phyloP scores from a whole-genome alignment of 257 asterid species.

The Lavandula angustifolia region DNA sequence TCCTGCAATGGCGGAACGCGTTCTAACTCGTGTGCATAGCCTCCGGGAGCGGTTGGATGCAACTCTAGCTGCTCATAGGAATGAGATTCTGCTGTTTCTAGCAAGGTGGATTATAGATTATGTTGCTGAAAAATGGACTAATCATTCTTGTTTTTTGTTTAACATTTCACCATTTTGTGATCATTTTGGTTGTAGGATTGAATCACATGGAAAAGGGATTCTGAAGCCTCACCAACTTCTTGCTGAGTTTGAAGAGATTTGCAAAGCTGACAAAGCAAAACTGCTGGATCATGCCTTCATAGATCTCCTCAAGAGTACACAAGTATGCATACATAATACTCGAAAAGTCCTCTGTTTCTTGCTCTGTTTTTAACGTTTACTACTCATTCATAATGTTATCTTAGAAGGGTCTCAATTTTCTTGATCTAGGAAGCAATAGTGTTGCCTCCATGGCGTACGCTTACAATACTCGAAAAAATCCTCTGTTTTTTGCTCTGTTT shows the following conservation, averaged over 20 bases:
- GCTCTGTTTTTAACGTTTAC: not conserved
- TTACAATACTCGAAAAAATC: too few relatives aligned
- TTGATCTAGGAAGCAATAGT: conserved; percentile 75
- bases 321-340: conserved; percentile 37
- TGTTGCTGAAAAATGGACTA: not conserved
- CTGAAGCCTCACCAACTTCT: conserved; percentile 81
- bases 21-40: conserved; percentile 85
- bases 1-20: conserved; percentile 73
- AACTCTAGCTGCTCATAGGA: conserved; percentile 79
- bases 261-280: conserved; percentile 49
- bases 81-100: conserved; percentile 64
- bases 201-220: conserved; percentile 85
- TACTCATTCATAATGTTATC: too few relatives aligned
- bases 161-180: too few relatives aligned
- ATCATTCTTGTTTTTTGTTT: not conserved
- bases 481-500: too few relatives aligned
- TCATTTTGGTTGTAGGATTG: conserved; percentile 47
- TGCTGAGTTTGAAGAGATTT: conserved; percentile 71
- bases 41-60: conserved; percentile 89
- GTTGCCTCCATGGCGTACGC: conserved; percentile 88
- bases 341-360: not conserved
- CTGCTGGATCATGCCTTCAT: conserved; percentile 71
- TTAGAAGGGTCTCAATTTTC: not conserved
- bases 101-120: conserved; percentile 44
- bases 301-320: conserved; percentile 75